Percentiles rank a stretch among this genome's conserved stretches.
These are phyloP conservation scores for Calonectria crousiana DNA, from an alignment of 2,329 filamentous ascomycete species.

Conservation along the genomic window DNA sequence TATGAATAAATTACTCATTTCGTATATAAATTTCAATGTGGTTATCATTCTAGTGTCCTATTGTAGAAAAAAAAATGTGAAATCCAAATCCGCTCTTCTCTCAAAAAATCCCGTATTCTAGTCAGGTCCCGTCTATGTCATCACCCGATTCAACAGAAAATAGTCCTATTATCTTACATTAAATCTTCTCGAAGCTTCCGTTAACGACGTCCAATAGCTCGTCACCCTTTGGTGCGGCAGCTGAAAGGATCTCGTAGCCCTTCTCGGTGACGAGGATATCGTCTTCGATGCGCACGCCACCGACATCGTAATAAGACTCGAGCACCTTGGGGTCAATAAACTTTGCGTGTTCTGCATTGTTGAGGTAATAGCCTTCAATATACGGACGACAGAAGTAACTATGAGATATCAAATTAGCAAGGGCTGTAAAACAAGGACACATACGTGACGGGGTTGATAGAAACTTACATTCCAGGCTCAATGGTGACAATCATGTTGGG, in stretches of 20 bases:
- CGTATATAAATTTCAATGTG: background rate
- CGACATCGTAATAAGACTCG: conserved; percentile 79
- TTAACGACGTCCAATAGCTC: conserved; percentile 75
- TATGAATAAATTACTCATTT: background rate
- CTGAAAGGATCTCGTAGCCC: conserved; percentile 87
- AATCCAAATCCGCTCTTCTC: background rate
- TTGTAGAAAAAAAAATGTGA: background rate
- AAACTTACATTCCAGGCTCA: conserved; percentile 76
- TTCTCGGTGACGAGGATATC: conserved; percentile 83
- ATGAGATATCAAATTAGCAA: background rate
- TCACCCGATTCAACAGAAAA: background rate
- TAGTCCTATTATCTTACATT: background rate
- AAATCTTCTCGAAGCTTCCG: conserved; percentile 46
- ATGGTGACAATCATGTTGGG: conserved; percentile 81
- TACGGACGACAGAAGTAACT: conserved; percentile 83
- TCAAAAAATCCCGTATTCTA: background rate
- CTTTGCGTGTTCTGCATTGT: conserved; percentile 66
- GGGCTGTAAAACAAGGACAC: background rate
- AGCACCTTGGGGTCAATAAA: conserved; percentile 76
- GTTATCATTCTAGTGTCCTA: background rate
- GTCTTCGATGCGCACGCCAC: conserved; percentile 94
- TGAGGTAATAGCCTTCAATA: conserved; percentile 76
- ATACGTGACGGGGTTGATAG: background rate
- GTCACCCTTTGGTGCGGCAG: conserved; percentile 77
- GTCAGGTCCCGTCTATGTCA: background rate